phyloP scores from a whole-genome alignment of 2,329 filamentous ascomycete genomes.

The Diaporthe sp. region DNA sequence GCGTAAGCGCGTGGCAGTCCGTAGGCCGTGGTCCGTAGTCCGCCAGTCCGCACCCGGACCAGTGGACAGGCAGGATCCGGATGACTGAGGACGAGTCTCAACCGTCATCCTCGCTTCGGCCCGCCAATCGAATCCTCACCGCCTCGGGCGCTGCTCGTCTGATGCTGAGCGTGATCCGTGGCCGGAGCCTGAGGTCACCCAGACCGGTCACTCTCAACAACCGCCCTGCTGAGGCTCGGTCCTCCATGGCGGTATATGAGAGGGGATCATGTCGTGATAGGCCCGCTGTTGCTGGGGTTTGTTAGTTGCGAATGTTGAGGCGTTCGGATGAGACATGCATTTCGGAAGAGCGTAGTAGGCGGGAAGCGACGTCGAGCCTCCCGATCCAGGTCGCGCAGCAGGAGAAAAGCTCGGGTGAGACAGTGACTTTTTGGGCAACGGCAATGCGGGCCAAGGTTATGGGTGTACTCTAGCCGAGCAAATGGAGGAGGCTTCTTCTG shows the following conservation, averaged over 20 bases:
- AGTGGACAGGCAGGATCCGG: slow-evolving; percentile 14
- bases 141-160: slow-evolving; percentile 1
- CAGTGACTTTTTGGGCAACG: slow-evolving; percentile 28
- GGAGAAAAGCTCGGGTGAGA: slow-evolving; percentile 35
- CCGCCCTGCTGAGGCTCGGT: background rate
- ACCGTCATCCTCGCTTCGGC: slow-evolving; percentile 27
- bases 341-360: slow-evolving; percentile 39
- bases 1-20: slow-evolving; percentile 5
- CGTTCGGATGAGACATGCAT: slow-evolving; percentile 38
- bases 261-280: background rate
- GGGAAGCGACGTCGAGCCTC: slow-evolving; percentile 38
- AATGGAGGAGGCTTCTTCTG: background rate
- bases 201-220: background rate
- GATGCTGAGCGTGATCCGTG: background rate
- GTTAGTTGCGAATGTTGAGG: slow-evolving; percentile 11
- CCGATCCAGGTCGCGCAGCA: slow-evolving; percentile 35
- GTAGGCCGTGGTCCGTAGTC: background rate
- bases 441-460: slow-evolving; percentile 14
- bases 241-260: background rate
- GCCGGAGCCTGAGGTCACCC: background rate
- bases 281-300: background rate
- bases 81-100: background rate
- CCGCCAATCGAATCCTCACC: slow-evolving; percentile 20
- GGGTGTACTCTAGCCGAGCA: slow-evolving; percentile 38
- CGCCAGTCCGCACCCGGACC: background rate